phyloP scores from a whole-genome alignment of 352 stramenopile species.

The Globisporangium orthogonon region DNA sequence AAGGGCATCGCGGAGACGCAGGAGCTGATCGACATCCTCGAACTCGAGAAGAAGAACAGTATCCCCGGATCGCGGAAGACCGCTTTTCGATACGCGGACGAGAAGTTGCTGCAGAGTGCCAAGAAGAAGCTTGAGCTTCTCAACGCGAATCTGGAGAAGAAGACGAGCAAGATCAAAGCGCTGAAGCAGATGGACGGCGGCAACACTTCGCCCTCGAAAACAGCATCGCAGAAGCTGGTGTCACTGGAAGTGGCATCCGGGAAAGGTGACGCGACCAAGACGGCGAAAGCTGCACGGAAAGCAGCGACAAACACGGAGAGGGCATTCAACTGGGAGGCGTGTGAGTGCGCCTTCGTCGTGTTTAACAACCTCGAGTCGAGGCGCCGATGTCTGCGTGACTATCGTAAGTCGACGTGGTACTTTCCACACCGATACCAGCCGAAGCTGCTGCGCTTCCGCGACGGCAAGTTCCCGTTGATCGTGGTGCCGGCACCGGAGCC shows the following conservation, averaged over 20 bases:
- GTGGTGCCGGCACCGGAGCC: conserved; percentile 62
- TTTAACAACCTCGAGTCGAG: conserved; percentile 85
- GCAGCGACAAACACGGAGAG: conserved; percentile 21
- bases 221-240: conserved; percentile 1
- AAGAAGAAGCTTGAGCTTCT: conserved; percentile 26
- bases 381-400: conserved; percentile 71
- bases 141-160: conserved; percentile 32
- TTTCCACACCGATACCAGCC: conserved; percentile 47
- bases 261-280: background rate
- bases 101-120: conserved; percentile 27
- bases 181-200: conserved; percentile 26
- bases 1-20: conserved; percentile 49
- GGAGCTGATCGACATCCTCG: conserved; percentile 42
- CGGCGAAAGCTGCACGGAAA: conserved; percentile 16
- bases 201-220: background rate
- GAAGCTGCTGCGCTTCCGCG: conserved; percentile 48
- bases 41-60: conserved; percentile 28
- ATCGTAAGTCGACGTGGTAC: conserved; percentile 41
- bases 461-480: conserved; percentile 33
- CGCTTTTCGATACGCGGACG: conserved; percentile 27
- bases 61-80: conserved; percentile 20
- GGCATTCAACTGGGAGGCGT: conserved; percentile 53
- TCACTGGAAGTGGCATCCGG: background rate
- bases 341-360: conserved; percentile 80
- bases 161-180: conserved; percentile 59